Base-by-base conservation (phyloP, 1,139 yeast genomes). In the Wickerhamomyces sp. region DNA sequence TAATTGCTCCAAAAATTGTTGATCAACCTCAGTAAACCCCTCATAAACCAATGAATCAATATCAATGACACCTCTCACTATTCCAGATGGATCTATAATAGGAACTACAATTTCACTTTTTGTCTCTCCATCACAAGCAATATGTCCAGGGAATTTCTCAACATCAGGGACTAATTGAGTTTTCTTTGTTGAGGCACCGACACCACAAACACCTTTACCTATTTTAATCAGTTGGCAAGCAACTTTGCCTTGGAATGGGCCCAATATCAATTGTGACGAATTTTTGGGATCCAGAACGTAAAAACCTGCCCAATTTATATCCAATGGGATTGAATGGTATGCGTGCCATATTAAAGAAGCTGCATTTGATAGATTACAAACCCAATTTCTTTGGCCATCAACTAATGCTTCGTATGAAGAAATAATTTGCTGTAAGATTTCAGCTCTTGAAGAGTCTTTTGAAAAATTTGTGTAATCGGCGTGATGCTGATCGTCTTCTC, bases 61-160 rank as follows among this genome's bases (percentile, higher is more conserved):
- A 59, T 92, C 97, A 42, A 92, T 69, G 7, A 92, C 97, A 2
- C 90, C 98, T 14, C 75, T 56, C 1, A 78, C 64, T 18, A 55
- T 52, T 4, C 71, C 77, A 10, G 61, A 58, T n/a, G 60, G 54
- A 14, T 66, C 58, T 1, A 75, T 43, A 7, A 92, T 74, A 0
- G 97, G 97, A 3, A 92, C 90, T 16, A 92, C 97, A 24, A 92
- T 85, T 59, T 92, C 98, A 59, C 96, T 84, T 45, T 83, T 73
- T 1, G 97, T 90, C 43, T 81, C 96, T 1, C 96, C 96, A 63
- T 92, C 98, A 61, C 98, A 92, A 0, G 97, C 97, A 51, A 92
- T 92, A 59, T 92, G 97, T 2, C 95, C 96, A 0, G 96, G 95
- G 52, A 77, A 89, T 49, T 73, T 59, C 20, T 82, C 70, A 3